Percentiles rank a stretch among this genome's conserved stretches.
These are phyloP conservation scores for Dactylellina haptotyla DNA, from an alignment of 2,329 filamentous ascomycete species.

Conservation along the genomic window DNA sequence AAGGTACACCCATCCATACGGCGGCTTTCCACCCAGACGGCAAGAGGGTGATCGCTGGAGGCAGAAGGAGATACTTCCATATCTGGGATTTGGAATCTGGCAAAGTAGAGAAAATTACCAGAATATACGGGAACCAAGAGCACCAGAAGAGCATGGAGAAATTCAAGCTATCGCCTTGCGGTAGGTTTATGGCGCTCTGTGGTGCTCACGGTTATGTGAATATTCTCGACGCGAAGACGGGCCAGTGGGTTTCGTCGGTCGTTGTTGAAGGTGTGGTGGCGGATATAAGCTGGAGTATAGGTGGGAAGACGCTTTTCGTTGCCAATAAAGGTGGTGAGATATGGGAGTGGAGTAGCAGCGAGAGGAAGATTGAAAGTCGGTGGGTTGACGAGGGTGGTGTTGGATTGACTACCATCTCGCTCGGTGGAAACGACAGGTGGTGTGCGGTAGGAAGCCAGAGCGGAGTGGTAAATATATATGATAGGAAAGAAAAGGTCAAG, in stretches of 20 bases:
- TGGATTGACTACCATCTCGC: constrained; percentile 80
- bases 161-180: constrained; percentile 87
- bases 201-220: constrained; percentile 86
- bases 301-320: constrained; percentile 82
- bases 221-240: constrained; percentile 78
- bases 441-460: constrained; percentile 85
- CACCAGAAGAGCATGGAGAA: constrained; percentile 85
- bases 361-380: constrained; percentile 76
- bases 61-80: constrained; percentile 90
- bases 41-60: constrained; percentile 85
- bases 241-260: constrained; percentile 87
- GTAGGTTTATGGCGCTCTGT: constrained; percentile 83
- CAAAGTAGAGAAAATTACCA: constrained; percentile 80
- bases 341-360: constrained; percentile 82
- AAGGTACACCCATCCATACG: constrained; percentile 82
- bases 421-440: constrained; percentile 88
- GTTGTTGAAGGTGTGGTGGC: constrained; percentile 86
- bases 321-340: constrained; percentile 88
- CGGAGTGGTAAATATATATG: constrained; percentile 93
- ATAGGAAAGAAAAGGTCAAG: constrained; percentile 72
- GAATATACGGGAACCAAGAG: constrained; percentile 76
- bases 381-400: constrained; percentile 93
- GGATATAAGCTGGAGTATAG: constrained; percentile 83
- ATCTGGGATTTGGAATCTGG: constrained; percentile 89
- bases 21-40: constrained; percentile 80